Percentiles rank a stretch among this genome's conserved stretches.
phyloP scores from a whole-genome alignment of 352 stramenopile genomes.

The Aphanomyces invadans region DNA sequence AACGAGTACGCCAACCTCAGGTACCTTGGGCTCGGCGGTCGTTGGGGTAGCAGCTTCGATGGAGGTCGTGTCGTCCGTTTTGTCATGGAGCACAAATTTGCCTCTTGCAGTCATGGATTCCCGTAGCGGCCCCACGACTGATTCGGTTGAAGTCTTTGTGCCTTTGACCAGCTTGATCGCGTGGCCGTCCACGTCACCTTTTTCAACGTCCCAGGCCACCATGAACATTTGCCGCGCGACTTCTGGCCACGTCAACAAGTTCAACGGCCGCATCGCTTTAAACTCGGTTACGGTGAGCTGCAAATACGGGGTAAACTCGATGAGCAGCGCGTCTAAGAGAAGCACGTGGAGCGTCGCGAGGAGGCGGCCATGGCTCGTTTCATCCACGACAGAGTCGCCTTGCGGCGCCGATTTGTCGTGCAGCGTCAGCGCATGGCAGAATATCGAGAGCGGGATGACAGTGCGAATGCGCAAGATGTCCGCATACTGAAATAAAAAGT shows the following conservation, averaged over 20 bases:
- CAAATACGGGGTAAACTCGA: conserved; percentile 23
- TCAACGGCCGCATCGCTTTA: conserved; percentile 50
- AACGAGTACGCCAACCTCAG: conserved; percentile 25
- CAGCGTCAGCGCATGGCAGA: conserved; percentile 15
- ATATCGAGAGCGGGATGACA: conserved; percentile 7
- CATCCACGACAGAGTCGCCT: conserved; percentile 17
- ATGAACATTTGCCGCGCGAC: conserved; percentile 64
- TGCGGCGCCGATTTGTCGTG: conserved; percentile 11
- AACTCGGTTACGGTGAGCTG: conserved; percentile 16
- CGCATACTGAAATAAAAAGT: conserved; percentile 19
- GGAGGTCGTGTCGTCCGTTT: neutral
- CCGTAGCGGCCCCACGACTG: conserved; percentile 44
- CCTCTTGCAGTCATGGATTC: conserved; percentile 32
- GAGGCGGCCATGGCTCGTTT: conserved; percentile 16
- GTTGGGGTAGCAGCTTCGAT: conserved; percentile 21
- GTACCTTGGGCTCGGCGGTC: conserved; percentile 27
- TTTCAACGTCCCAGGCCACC: conserved; percentile 60
- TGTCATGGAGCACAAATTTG: conserved; percentile 16
- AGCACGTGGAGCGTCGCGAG: conserved; percentile 23
- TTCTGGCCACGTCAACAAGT: conserved; percentile 74
- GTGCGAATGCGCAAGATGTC: conserved; percentile 12
- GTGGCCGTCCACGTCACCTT: conserved; percentile 59
- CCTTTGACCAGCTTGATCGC: conserved; percentile 69
- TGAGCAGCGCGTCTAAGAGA: conserved; percentile 15
- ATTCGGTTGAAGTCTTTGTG: conserved; percentile 64